Conservation (phyloP, 768 basidiomycete species). For the Rubroboletus satanas region DNA sequence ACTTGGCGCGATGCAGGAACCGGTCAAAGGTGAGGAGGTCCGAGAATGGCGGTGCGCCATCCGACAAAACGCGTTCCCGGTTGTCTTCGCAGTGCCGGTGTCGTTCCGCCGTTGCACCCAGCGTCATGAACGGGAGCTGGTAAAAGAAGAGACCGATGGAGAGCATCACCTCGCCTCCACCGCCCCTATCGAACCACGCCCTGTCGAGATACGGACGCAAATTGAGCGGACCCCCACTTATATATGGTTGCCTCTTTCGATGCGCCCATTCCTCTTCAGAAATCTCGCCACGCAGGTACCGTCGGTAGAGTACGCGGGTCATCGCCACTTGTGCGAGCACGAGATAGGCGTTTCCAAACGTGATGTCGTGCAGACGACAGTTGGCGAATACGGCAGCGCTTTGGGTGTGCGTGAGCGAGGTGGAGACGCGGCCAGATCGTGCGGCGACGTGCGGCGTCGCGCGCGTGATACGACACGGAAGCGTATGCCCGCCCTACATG, state of each 20-base stretch:
- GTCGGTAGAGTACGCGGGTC: constrained; percentile 47
- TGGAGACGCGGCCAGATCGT: constrained; percentile 24
- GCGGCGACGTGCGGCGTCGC: constrained; percentile 37
- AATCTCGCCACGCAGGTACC: constrained; percentile 47
- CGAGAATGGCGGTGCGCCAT: constrained; percentile 36
- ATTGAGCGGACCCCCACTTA: constrained; percentile 47
- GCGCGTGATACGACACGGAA: constrained; percentile 42
- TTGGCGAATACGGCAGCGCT: constrained; percentile 32
- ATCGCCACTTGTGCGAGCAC: constrained; percentile 51
- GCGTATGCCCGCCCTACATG: constrained; percentile 53
- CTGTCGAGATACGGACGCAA: constrained; percentile 47
- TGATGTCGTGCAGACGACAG: constrained; percentile 42
- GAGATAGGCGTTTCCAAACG: constrained; percentile 49
- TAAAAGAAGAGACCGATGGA: constrained; percentile 42
- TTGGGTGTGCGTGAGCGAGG: constrained; percentile 28
- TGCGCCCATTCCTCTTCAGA: constrained; percentile 49
- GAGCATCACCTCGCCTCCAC: constrained; percentile 40
- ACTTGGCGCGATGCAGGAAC: constrained; percentile 43
- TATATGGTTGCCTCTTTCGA: constrained; percentile 46
- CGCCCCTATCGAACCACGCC: constrained; percentile 45
- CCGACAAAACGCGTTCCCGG: background rate
- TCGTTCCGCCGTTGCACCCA: constrained; percentile 15
- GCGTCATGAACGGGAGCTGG: constrained; percentile 47
- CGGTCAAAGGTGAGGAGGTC: constrained; percentile 43
- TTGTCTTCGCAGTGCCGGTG: background rate